Base-by-base conservation (phyloP, 768 basidiomycete species). In the Hygrocybe punicea region DNA sequence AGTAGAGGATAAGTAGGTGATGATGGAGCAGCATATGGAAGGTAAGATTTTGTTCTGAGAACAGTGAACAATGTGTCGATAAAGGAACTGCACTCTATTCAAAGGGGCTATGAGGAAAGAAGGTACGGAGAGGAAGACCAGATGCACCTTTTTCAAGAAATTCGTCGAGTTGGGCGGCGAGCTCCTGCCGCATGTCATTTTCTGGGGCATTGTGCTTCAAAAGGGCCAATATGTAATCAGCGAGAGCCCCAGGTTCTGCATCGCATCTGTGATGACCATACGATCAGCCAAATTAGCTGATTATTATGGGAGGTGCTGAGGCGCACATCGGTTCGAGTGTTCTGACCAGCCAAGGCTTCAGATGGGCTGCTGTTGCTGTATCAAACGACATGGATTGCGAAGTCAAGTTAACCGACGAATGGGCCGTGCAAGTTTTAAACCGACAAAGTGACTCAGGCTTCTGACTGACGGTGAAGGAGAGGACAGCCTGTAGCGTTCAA, bases 161-260 rank as follows among this genome's bases (percentile, higher is more conserved):
- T 71, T 97, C 95, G 53, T 88, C 88, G 53, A 98, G 78, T 67
- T 97, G 92, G 0, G 80, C 65, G 1, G 77, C 69, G 55, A 97
- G 76, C 67, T 93, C 90, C 62, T 84, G 84, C 62, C 89, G 81
- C 81, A 98, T 86, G 61, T 95, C 91, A 21, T 73, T 70, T 67
- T 94, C 89, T 4, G 89, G 80, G 1, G 86, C 87, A 72, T 92
- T 91, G 69, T 95, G 92, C 70, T 93, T 93, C 57, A 98, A 76
- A 53, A 98, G 78, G 14, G 96, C 96, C 49, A 97, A 83, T 63
- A 98, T 87, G 70, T 98, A 98, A 69, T 98, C 93, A 4, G 92
- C 87, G 51, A 98, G 84, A 33, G 93, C 92, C 29, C 85, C 84
- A 29, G 96, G 94, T 68, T 98, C 96, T 40, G 96, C 96, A 69